A percentile compares a stretch with the other conserved stretches of the same genome.
phyloP scores from a whole-genome alignment of 805 yeast genomes.

The Ogataea dorogensis region DNA sequence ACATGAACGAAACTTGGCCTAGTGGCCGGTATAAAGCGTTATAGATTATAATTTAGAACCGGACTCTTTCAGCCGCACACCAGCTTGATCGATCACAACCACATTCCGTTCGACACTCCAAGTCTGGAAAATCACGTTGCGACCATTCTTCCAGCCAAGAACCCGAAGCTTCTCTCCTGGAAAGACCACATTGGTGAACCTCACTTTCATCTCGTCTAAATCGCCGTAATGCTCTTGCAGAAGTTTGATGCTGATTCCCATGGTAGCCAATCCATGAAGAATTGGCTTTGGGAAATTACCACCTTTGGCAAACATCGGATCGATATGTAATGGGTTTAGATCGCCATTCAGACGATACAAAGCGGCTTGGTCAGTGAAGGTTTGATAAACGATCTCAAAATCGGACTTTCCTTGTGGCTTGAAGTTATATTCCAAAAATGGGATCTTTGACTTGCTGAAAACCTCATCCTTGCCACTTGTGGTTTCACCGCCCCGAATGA shows the following conservation, averaged over 20 bases:
- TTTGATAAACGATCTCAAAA: conserved; percentile 55
- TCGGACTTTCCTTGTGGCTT: conserved; percentile 60
- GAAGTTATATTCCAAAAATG: conserved; percentile 64
- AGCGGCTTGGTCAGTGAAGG: conserved; percentile 76
- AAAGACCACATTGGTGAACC: conserved; percentile 88
- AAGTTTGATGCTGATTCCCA: conserved; percentile 78
- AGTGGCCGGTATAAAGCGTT: conserved; percentile 24
- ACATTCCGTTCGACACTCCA: conserved; percentile 74
- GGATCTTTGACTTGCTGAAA: conserved; percentile 43
- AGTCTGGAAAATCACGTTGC: conserved; percentile 75
- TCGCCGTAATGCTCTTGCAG: conserved; percentile 78
- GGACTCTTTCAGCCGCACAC: conserved; percentile 52
- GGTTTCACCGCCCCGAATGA: conserved; percentile 73
- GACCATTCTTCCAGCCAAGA: conserved; percentile 78
- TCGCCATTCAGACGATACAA: conserved; percentile 91
- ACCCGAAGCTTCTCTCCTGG: conserved; percentile 90
- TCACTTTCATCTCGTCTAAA: conserved; percentile 79
- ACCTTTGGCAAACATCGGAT: conserved; percentile 83
- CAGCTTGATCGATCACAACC: conserved; percentile 84
- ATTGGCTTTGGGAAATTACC: conserved; percentile 86
- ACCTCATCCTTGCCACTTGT: conserved; percentile 48
- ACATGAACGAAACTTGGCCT: conserved; percentile 66
- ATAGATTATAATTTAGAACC: conserved; percentile 25
- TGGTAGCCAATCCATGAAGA: conserved; percentile 86
- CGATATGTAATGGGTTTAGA: conserved; percentile 92